Percentiles rank a stretch among this genome's conserved stretches.
These are phyloP conservation scores for Stagonosporopsis chrysanthemi DNA, from an alignment of 2,329 filamentous ascomycete genomes.

Conservation along the genomic window DNA sequence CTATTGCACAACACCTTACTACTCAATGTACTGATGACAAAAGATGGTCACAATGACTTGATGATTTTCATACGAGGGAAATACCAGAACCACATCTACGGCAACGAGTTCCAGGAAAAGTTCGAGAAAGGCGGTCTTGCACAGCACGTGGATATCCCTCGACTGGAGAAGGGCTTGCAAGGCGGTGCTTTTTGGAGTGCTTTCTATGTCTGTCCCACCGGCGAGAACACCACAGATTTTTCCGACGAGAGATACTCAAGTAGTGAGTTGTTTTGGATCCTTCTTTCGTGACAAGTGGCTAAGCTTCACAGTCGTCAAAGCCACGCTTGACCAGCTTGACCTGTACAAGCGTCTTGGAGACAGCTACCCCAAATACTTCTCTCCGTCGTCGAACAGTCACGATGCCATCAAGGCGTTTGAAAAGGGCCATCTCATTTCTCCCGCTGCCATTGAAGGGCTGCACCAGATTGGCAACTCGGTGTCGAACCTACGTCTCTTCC, in stretches of 20 bases:
- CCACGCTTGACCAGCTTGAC: slow-evolving; percentile 78
- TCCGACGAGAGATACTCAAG: slow-evolving; percentile 74
- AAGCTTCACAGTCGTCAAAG: slow-evolving; percentile 62
- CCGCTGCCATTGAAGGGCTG: slow-evolving; percentile 65
- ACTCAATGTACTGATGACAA: slow-evolving; percentile 25
- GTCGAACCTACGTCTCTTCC: slow-evolving; percentile 76
- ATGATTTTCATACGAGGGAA: slow-evolving; percentile 72
- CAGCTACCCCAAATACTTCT: slow-evolving; percentile 74
- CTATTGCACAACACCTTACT: not conserved
- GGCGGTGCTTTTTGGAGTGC: slow-evolving; percentile 96
- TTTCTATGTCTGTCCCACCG: slow-evolving; percentile 74
- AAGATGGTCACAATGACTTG: slow-evolving; percentile 91
- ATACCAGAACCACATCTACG: slow-evolving; percentile 81
- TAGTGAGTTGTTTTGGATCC: slow-evolving; percentile 57
- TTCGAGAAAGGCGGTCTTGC: slow-evolving; percentile 75
- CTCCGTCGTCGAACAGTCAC: slow-evolving; percentile 65
- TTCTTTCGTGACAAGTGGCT: slow-evolving; percentile 1
- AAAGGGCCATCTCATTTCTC: slow-evolving; percentile 45
- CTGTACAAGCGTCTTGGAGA: slow-evolving; percentile 70
- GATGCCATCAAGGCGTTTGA: slow-evolving; percentile 65
- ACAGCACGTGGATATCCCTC: slow-evolving; percentile 79
- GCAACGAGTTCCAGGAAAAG: slow-evolving; percentile 71
- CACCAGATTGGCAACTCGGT: slow-evolving; percentile 92
- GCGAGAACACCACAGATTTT: slow-evolving; percentile 71
- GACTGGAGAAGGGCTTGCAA: slow-evolving; percentile 73